phyloP scores from a whole-genome alignment of 2,329 filamentous ascomycete genomes.

The Fusarium redolens region DNA sequence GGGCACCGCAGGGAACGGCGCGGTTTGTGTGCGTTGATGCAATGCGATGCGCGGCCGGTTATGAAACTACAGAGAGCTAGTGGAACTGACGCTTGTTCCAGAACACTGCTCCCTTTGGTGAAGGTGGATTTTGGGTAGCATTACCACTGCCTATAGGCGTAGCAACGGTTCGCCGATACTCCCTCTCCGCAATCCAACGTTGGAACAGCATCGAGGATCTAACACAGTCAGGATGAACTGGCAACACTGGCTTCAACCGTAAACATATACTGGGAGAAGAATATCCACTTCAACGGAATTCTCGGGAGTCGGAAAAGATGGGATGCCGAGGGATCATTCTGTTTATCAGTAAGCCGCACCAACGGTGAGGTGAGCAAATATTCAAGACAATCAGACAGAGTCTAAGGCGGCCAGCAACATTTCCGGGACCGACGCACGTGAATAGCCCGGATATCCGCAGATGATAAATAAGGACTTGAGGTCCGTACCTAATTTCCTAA shows the following conservation, averaged over 20 bases:
- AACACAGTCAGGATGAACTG: not conserved
- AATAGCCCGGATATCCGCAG: constrained; percentile 4
- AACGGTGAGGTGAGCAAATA: not conserved
- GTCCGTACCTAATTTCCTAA: not conserved
- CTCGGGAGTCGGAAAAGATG: not conserved
- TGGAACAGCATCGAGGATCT: not conserved
- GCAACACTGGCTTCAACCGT: not conserved
- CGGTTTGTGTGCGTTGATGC: constrained; percentile 28
- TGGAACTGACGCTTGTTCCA: constrained; percentile 35
- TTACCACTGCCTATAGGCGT: not conserved
- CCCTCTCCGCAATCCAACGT: not conserved
- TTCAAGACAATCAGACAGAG: not conserved
- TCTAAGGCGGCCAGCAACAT: not conserved
- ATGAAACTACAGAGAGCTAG: constrained; percentile 25
- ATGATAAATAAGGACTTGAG: not conserved
- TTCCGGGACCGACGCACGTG: constrained; percentile 1
- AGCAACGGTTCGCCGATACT: constrained; percentile 6
- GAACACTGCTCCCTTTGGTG: constrained; percentile 34
- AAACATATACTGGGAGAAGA: not conserved
- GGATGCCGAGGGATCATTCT: not conserved
- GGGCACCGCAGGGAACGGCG: constrained; percentile 36
- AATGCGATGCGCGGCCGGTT: constrained; percentile 11
- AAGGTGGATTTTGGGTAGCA: not conserved
- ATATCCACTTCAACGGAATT: not conserved
- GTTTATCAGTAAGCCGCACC: not conserved